Conservation (phyloP, 768 basidiomycete genomes). For the Suillus americanus region DNA sequence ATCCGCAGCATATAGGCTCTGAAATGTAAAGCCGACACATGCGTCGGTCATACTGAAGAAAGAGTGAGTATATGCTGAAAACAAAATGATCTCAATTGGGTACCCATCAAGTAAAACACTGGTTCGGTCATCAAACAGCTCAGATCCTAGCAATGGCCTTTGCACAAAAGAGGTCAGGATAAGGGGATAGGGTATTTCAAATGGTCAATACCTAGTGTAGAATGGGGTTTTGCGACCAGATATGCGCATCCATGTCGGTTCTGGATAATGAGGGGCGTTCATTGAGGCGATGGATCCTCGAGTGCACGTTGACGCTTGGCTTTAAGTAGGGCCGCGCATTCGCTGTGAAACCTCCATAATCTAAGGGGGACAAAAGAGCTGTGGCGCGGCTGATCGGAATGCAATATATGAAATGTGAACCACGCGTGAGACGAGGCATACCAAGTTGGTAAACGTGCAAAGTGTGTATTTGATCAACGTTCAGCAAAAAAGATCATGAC, state of each 20-base stretch:
- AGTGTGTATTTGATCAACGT: neutral
- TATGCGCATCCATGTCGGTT: neutral
- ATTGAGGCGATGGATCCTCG: neutral
- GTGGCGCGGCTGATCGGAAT: conserved; percentile 1
- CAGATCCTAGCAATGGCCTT: conserved; percentile 16
- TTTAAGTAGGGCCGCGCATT: neutral
- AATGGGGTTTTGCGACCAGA: neutral
- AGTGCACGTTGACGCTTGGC: neutral
- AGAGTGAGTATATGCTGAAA: neutral
- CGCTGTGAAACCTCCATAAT: neutral
- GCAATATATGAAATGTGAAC: neutral
- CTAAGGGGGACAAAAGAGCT: neutral
- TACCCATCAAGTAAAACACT: conserved; percentile 14
- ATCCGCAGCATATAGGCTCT: neutral
- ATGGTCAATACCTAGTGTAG: neutral
- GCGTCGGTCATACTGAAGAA: conserved; percentile 6
- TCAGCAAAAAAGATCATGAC: neutral
- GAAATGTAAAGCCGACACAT: conserved; percentile 14
- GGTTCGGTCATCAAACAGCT: conserved; percentile 11
- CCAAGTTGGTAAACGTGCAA: neutral
- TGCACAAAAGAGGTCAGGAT: neutral
- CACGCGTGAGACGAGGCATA: neutral
- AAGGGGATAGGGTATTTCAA: neutral
- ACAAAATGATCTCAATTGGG: neutral
- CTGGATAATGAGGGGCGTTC: conserved; percentile 2